These are phyloP conservation scores for Fusarium stilboides DNA, from an alignment of 2,329 filamentous ascomycete genomes.

Conservation along the genomic window DNA sequence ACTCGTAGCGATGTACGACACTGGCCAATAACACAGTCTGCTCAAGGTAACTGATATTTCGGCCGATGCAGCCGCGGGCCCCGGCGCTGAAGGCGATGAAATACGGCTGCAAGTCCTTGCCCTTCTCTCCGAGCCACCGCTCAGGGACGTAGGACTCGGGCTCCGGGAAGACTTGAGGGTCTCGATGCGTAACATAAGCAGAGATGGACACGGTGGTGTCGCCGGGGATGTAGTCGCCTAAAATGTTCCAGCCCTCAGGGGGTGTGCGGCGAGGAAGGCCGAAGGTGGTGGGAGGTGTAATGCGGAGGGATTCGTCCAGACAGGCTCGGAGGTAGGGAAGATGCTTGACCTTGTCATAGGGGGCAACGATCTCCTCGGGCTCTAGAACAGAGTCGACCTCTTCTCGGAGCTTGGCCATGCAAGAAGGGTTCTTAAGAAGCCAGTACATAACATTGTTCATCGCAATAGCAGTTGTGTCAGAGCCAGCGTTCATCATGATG, in stretches of 20 bases:
- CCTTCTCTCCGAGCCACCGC: conserved; percentile 57
- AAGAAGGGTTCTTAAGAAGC: conserved; percentile 63
- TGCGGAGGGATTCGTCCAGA: conserved; percentile 63
- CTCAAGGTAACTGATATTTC: conserved; percentile 60
- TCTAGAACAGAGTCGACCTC: conserved; percentile 64
- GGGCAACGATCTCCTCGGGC: conserved; percentile 59
- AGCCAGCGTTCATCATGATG: conserved; percentile 68
- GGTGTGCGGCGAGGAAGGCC: conserved; percentile 50
- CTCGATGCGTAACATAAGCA: conserved; percentile 56
- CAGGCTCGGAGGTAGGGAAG: conserved; percentile 67
- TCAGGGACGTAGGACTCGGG: conserved; percentile 58
- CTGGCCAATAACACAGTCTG: conserved; percentile 62
- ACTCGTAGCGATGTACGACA: conserved; percentile 60
- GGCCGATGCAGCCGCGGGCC: conserved; percentile 59
- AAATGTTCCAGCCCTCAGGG: conserved; percentile 51
- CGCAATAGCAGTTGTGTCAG: conserved; percentile 64
- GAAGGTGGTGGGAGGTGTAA: conserved; percentile 51
- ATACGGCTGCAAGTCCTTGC: conserved; percentile 55
- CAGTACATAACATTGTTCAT: conserved; percentile 68
- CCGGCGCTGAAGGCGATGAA: conserved; percentile 61
- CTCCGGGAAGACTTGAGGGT: conserved; percentile 58
- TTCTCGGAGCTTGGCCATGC: conserved; percentile 57
- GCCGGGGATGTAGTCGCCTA: conserved; percentile 54
- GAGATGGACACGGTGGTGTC: conserved; percentile 59
- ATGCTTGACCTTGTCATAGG: conserved; percentile 66